Percentiles rank a stretch among this genome's conserved stretches.
Evolutionary conservation across 495 filamentous ascomycete genomes (phyloP).

Genomic region (Tuber umbilicatum): DNA sequence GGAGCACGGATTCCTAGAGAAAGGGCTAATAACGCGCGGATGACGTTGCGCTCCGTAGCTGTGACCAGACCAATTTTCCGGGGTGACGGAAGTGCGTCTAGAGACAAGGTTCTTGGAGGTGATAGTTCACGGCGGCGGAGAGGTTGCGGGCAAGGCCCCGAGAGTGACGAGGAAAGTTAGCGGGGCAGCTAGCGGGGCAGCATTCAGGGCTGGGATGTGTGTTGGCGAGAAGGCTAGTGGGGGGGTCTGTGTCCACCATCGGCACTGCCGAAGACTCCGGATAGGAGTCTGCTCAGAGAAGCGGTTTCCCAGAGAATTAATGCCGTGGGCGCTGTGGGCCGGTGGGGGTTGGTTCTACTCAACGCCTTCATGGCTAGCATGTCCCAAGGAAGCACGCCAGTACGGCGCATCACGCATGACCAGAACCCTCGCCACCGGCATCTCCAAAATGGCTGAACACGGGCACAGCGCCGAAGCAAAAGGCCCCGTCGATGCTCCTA

Average conservation of each 20-base stretch:
- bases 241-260: not conserved
- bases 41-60: slow-evolving; percentile 17
- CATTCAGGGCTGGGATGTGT: slow-evolving; percentile 24
- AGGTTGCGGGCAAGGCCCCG: slow-evolving; percentile 15
- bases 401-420: slow-evolving; percentile 11
- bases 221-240: slow-evolving; percentile 19
- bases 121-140: slow-evolving; percentile 1
- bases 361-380: not conserved
- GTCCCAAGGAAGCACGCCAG: not conserved
- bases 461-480: slow-evolving; percentile 22
- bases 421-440: slow-evolving; percentile 8
- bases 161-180: slow-evolving; percentile 21
- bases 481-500: slow-evolving; percentile 13
- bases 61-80: slow-evolving; percentile 1
- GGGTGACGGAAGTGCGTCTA: not conserved
- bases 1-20: slow-evolving; percentile 20
- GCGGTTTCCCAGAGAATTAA: slow-evolving; percentile 12
- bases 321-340: slow-evolving; percentile 9
- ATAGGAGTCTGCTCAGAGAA: slow-evolving; percentile 19
- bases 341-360: not conserved
- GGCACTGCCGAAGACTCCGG: not conserved
- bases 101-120: slow-evolving; percentile 10
- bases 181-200: slow-evolving; percentile 20
- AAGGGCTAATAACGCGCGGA: slow-evolving; percentile 20
- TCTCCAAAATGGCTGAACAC: slow-evolving; percentile 9